Base-by-base conservation (phyloP, 306 rosid genomes). In the Fagus sylvatica region DNA sequence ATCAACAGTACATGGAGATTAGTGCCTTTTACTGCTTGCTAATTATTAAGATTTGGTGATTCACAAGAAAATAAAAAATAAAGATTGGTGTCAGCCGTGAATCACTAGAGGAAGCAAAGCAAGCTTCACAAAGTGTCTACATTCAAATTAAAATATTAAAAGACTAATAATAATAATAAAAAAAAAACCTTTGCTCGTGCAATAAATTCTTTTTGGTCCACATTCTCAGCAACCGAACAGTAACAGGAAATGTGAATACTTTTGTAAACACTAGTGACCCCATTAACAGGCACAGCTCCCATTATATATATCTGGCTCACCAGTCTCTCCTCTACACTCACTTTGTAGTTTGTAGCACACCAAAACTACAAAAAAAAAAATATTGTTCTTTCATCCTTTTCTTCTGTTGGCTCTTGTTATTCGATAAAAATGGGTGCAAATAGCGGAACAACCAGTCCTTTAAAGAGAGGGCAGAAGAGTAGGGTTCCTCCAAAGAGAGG, bases 401-500 rank as follows among this genome's bases (percentile, higher is more conserved):
- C 1, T 7, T 11, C 33, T 9, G 30, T 11, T 11, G 69, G 33
- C 66, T 74, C 69, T 3, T n/a, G 33, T 43, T 28, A 59, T 51
- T 49, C 49, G 36, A 82, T 48, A 77, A 62, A 76, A 87, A 88
- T 87, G 89, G 72, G 77, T 57, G 67, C 37, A 59, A 68, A 77
- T 55, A 79, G 36, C 22, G 87, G 69, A 62, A 59, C 64, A 73
- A 73, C 56, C 75, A 77, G 51, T 62, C 61, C 81, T 1, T 8
- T 67, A 40, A 60, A 73, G 13, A 37, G 68, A 19, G 71, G 59
- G 78, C 79, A 7, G 19, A 84, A 43, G n/a, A n/a, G n/a, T n/a
- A 74, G 73, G 76, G 42, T 74, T 72, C 85, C 88, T 55, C 81
- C 85, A 16, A 74, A 73, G 74, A 74, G 88, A 74, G 88, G 88